These are phyloP conservation scores for Plasmodium falciparum DNA, from an alignment of 169 alveolate genomes.

Conservation along the genomic window DNA sequence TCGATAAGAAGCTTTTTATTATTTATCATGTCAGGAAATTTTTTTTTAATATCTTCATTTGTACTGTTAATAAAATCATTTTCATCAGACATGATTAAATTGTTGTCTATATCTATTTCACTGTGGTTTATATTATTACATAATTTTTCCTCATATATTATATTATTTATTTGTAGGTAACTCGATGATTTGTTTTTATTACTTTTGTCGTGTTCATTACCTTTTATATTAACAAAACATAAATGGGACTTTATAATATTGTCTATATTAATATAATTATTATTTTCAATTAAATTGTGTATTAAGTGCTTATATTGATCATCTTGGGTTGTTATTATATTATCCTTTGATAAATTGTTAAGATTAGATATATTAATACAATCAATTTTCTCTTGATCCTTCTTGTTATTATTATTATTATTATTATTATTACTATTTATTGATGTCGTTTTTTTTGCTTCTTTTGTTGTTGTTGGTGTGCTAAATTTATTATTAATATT, in stretches of 20 bases:
- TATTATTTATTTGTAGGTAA: too few species aligned
- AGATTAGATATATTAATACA: not conserved
- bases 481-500: too few species aligned
- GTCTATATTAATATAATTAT: constrained; percentile 25
- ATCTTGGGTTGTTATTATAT: not conserved
- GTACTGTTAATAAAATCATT: not conserved
- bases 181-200: constrained; percentile 3
- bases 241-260: constrained; percentile 21
- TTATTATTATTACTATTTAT: not conserved
- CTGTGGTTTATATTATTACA: too few species aligned
- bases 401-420: not conserved
- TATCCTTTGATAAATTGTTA: not conserved
- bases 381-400: not conserved
- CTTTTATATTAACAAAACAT: constrained; percentile 14
- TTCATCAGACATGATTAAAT: too few species aligned
- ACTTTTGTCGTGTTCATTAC: constrained; percentile 2
- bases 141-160: too few species aligned
- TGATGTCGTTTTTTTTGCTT: too few species aligned
- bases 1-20: constrained; percentile 38
- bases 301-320: not conserved
- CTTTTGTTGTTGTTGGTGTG: too few species aligned
- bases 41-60: not conserved
- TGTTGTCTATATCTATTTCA: too few species aligned
- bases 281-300: constrained; percentile 27
- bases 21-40: constrained; percentile 3